Percentiles rank a stretch among this genome's conserved stretches.
These are phyloP conservation scores for Oryza nivara DNA, from an alignment of 176 grass and related monocot genomes.

Conservation along the genomic window DNA sequence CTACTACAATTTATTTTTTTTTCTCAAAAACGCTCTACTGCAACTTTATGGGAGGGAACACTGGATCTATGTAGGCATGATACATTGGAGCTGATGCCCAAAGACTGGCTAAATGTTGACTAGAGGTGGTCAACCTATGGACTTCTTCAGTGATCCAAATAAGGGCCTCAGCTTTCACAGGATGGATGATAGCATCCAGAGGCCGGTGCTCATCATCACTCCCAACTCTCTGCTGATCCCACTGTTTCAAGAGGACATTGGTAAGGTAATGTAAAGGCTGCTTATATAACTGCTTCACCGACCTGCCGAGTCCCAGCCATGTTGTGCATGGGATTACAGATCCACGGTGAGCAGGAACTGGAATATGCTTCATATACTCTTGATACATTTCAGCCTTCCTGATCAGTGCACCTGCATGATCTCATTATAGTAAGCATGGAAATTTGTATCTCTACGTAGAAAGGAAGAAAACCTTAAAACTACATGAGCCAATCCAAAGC, in stretches of 20 bases:
- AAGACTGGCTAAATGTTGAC: conserved; percentile 56
- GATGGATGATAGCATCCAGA: conserved; percentile 74
- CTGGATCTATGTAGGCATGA: conserved; percentile 70
- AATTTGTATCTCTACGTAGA: conserved; percentile 7
- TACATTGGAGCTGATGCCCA: conserved; percentile 76
- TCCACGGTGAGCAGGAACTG: conserved; percentile 54
- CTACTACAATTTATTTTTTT: conserved; percentile 17
- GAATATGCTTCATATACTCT: conserved; percentile 82
- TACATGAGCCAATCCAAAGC: conserved; percentile 22
- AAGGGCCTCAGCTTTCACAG: conserved; percentile 72
- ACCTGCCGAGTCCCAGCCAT: conserved; percentile 75
- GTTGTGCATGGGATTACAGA: conserved; percentile 77
- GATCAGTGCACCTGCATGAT: conserved; percentile 74
- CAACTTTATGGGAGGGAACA: conserved; percentile 46
- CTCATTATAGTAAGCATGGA: conserved; percentile 33
- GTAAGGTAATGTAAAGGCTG: conserved; percentile 92
- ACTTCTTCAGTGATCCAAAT: conserved; percentile 81
- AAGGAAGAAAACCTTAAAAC: conserved; percentile 22
- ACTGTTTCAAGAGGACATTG: conserved; percentile 69
- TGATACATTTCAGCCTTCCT: conserved; percentile 92
- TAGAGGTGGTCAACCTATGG: conserved; percentile 66
- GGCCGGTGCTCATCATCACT: conserved; percentile 47
- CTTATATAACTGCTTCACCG: conserved; percentile 70
- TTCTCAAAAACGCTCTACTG: too few species aligned
- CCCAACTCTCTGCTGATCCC: conserved; percentile 71